Conservation (phyloP, 2,329 filamentous ascomycete genomes). For the Myotisia sp. region DNA sequence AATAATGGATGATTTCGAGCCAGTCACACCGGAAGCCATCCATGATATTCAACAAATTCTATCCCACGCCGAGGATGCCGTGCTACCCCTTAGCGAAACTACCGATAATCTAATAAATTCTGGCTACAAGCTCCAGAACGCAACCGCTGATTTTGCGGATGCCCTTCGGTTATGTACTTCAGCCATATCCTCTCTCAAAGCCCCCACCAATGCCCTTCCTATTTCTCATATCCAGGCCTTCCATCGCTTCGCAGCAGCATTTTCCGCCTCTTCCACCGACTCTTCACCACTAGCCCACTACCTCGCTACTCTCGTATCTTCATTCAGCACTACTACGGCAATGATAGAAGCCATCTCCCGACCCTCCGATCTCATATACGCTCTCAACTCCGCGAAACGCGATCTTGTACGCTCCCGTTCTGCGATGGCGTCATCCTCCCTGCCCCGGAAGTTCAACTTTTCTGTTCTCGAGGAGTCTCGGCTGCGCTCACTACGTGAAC, state of each 20-base stretch:
- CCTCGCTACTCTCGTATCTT: constrained; percentile 60
- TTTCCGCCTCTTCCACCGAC: constrained; percentile 47
- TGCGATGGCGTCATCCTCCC: constrained; percentile 50
- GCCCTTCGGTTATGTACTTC: constrained; percentile 30
- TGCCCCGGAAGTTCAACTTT: constrained; percentile 35
- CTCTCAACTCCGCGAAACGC: constrained; percentile 60
- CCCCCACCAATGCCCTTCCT: constrained; percentile 50
- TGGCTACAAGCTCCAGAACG: constrained; percentile 57
- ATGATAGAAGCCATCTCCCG: constrained; percentile 65
- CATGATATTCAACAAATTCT: constrained; percentile 88
- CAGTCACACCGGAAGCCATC: constrained; percentile 55
- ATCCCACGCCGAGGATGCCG: constrained; percentile 75
- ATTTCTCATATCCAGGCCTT: constrained; percentile 54
- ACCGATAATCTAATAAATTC: constrained; percentile 70
- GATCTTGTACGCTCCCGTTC: constrained; percentile 64
- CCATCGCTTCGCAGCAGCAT: constrained; percentile 52
- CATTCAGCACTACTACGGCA: constrained; percentile 72
- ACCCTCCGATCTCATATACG: constrained; percentile 61
- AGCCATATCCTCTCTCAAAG: constrained; percentile 37
- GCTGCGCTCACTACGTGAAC: constrained; percentile 67
- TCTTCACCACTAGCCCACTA: constrained; percentile 59
- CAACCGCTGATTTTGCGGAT: constrained; percentile 36
- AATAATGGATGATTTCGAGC: constrained; percentile 76
- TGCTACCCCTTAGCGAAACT: constrained; percentile 69
- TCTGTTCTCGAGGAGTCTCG: constrained; percentile 66